Base-by-base conservation (phyloP, 306 rosid species). In the Vigna reflexopilosa region DNA sequence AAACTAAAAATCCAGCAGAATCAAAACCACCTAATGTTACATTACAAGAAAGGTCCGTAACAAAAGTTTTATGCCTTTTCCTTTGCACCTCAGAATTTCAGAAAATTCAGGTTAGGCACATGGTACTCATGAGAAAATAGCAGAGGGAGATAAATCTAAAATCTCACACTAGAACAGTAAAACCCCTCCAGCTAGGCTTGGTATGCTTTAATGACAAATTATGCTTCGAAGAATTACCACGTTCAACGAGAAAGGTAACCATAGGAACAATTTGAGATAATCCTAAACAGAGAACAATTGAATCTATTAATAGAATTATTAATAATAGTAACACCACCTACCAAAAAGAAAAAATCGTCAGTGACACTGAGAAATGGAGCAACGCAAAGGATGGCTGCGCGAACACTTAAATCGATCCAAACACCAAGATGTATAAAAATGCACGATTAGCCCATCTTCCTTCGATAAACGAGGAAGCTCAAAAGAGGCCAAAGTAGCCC, bases 351-450 rank as follows among this genome's bases (percentile, higher is more conserved):
- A 72, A 77, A 54, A 30, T 52, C 51, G 76, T 24, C 38, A 79
- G 52, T 52, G 64, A 77, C 52, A 79, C 80, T 72, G 80, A 74
- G 54, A 84, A 77, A 24, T 48, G 58, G 57, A 51, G 64, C 63
- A 57, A 49, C 14, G 63, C 42, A 70, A 56, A 84, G 77, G 67
- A 54, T 67, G 84, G 73, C 61, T 13, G 45, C 48, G 34, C 13
- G 69, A 62, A 76, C 65, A 61, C 81, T 51, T 40, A 83, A 81
- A 83, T 62, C 34, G 65, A 83, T 77, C 72, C 72, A 78, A 75
- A 52, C 42, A 67, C 28, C 78, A 19, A 69, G 67, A 51, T 42
- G 5, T 5, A 42, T 52, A 49, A 61, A 76, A 81, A 82, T 64
- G 75, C 47, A 65, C 20, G 38, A 16, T 64, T 19, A 82, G 59